These are phyloP conservation scores for Psilocybe tampanensis DNA, from an alignment of 768 basidiomycete species.

Conservation along the genomic window DNA sequence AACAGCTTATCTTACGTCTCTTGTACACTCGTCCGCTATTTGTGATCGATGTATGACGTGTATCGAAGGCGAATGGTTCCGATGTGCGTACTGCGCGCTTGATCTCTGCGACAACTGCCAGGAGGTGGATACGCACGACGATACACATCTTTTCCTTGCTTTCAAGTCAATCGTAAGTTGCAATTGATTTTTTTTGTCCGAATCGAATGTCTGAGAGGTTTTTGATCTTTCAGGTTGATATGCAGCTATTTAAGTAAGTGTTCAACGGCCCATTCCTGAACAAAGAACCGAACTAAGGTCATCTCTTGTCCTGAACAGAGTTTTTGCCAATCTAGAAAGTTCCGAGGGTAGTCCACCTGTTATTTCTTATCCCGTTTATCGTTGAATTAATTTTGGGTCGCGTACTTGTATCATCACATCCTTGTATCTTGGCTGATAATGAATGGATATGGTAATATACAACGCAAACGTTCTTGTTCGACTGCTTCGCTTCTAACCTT, in stretches of 20 bases:
- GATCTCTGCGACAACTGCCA: constrained; percentile 91
- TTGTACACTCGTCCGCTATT: constrained; percentile 67
- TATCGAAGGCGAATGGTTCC: constrained; percentile 89
- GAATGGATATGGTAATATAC: constrained; percentile 3
- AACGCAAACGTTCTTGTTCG: no score
- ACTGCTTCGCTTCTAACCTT: constrained; percentile 52
- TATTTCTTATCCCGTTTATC: constrained; percentile 65
- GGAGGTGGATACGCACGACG: constrained; percentile 77
- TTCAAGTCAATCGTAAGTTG: constrained; percentile 78
- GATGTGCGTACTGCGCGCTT: constrained; percentile 84
- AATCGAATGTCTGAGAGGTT: not conserved
- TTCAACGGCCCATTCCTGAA: not conserved
- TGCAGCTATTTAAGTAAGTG: constrained; percentile 69
- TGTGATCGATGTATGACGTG: constrained; percentile 87
- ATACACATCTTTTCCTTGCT: constrained; percentile 82
- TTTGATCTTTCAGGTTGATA: constrained; percentile 56
- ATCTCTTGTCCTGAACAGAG: constrained; percentile 34
- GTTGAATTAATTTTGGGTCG: constrained; percentile 23
- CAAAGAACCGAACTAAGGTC: not conserved
- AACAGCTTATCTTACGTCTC: constrained; percentile 61
- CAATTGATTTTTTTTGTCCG: not conserved
- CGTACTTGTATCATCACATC: constrained; percentile 12
- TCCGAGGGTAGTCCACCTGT: constrained; percentile 57
- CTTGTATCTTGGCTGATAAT: constrained; percentile 8
- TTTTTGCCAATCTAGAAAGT: constrained; percentile 59